phyloP scores from a whole-genome alignment of 306 rosid genomes.

The Calophaca sinica region DNA sequence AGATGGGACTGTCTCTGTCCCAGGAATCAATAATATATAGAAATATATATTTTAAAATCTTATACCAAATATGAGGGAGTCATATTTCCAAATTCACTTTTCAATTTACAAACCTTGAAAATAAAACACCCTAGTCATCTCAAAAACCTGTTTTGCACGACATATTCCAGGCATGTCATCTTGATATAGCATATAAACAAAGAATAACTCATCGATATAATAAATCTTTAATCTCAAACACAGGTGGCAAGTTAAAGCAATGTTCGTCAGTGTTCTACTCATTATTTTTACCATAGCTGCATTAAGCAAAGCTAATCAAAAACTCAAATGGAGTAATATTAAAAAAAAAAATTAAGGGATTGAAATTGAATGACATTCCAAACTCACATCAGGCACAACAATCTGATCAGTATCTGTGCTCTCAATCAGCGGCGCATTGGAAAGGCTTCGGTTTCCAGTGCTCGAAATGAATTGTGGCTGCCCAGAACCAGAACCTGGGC shows the following conservation, averaged over 20 bases:
- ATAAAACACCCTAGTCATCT: no score
- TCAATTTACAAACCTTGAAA: no score
- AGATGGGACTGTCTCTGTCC: no score
- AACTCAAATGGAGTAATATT: neutral
- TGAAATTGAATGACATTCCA: neutral
- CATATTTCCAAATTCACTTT: neutral
- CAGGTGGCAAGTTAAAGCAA: neutral
- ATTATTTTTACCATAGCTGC: neutral
- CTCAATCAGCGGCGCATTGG: constrained; percentile 80
- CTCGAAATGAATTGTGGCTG: constrained; percentile 88
- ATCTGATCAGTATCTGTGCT: constrained; percentile 69
- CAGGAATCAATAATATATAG: no score
- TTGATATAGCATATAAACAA: constrained; percentile 8
- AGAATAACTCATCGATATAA: neutral
- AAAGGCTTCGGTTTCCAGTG: constrained; percentile 68
- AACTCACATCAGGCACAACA: constrained; percentile 94
- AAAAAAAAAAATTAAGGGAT: neutral
- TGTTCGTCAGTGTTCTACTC: neutral
- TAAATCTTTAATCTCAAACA: constrained; percentile 13
- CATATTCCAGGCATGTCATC: neutral
- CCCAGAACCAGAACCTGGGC: constrained; percentile 54
- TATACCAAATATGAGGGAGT: neutral
- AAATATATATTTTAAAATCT: no score
- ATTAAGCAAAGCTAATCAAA: neutral
- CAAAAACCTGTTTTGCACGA: neutral